Base-by-base conservation (phyloP, 129 eudicot genomes). In the Escallonia herrerae region DNA sequence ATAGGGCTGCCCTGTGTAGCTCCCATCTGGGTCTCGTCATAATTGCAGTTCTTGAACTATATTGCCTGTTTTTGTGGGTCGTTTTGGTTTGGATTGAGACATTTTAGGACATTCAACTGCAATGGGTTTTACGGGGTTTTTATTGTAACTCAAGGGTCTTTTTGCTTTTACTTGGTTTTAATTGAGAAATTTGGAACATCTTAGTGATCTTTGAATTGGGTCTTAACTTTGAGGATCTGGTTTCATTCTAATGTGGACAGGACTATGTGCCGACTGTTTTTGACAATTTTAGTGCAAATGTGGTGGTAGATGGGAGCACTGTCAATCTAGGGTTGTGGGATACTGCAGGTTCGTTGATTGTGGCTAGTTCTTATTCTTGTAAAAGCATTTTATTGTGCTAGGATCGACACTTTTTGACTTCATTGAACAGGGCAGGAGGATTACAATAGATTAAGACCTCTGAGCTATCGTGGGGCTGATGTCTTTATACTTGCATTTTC, bases 391-490 rank as follows among this genome's bases (percentile, higher is more conserved):
- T 53, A 33, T 62, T 55, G 63, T 14, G 42, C 22, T 57, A 2
- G 45, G 15, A 43, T 55, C 60, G 43, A 54, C 40, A 54, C 40
- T 54, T 40, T 56, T 44, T 62, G 39, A 43, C 58, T 77, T 58
- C 10, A 15, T 77, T 73, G 52, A 70, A 64, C 77, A 87, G 95
- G 95, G 5, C 95, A 87, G 65, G 95, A 87, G 76, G 95, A 87
- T 81, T 87, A 87, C 74, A 87, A 87, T 59, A 81, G 95, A 74
- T 69, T 87, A 56, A 87, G 95, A 64, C 95, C 95, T 11, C 70
- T 87, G 84, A 87, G 95, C 73, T 87, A 87, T 68, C 95, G 87
- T 5, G 95, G 95, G 58, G 95, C 95, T 68, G 87, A 87, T 79
- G 87, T 87, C n/a, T 87, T 87, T 81, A 84, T 87, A 50, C 90